Base-by-base conservation (phyloP, 2,329 filamentous ascomycete species). In the Diaporthe sp. region DNA sequence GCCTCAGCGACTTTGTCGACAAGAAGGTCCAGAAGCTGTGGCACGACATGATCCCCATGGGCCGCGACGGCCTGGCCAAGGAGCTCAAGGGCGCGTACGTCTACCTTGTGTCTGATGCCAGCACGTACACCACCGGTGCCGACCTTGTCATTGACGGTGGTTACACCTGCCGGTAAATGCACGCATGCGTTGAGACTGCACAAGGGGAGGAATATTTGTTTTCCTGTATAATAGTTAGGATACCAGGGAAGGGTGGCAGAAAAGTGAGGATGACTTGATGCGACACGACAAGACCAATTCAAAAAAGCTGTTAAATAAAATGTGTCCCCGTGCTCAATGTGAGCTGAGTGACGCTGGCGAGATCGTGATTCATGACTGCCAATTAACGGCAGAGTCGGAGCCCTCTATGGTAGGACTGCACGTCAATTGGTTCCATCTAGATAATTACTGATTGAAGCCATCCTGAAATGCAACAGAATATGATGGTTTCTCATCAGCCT, bases 81-180 rank as follows among this genome's bases (percentile, higher is more conserved):
- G 93, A 95, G 86, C 86, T 95, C 78, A 94, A 94, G 85, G 93
- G 92, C 13, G 92, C 92, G 28, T 96, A 93, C 81, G 86, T 96
- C 71, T 96, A 95, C 83, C 88, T 96, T 50, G 90, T 93, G 33
- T 92, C 89, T 55, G 93, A 96, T 81, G 94, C 94, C 7, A 91
- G 91, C 74, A 92, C 90, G 50, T 96, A 95, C 84, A 94, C 92
- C 6, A 95, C 94, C n/a, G 94, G 90, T 15, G 86, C 89, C 5
- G 92, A 94, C 80, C 86, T 95, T 47, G 84, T 94, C 75, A 90
- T 94, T 74, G 93, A 95, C 81, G 93, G 93, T 78, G 92, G 92
- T 64, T 94, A 94, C 84, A 86, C 84, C 77, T 80, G 82, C 78
- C 85, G 86, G 75, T 89, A 83, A 77, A 79, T 9, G 50, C 35